Base-by-base conservation (phyloP, 202 grass and related monocot genomes). In the Saccharum hybrid region DNA sequence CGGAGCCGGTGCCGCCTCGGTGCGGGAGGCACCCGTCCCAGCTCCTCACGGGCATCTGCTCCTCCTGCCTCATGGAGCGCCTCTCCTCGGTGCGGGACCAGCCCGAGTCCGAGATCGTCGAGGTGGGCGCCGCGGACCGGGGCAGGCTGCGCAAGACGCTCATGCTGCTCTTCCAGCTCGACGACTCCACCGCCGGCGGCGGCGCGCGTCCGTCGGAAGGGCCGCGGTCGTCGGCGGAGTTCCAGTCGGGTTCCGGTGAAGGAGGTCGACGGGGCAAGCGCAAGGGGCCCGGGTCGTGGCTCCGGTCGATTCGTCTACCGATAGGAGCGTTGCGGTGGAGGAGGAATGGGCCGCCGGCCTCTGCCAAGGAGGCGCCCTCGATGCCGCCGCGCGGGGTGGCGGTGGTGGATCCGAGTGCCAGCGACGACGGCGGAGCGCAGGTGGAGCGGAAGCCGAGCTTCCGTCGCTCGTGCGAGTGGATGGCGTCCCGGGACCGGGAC, bases 41-140 rank as follows among this genome's bases (percentile, higher is more conserved):
- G 87, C 81, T 86, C 45, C 76, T 88, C 82, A 93, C 64, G 42
- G 91, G 94, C 72, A 71, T 97, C 83, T 97, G 94, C 76, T 94
- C 94, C 75, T 76, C 75, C 76, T 97, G 91, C 81, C 88, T 97
- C 85, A 74, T 88, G 60, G 94, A 97, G 82, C 90, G 91, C 87
- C 84, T 98, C 48, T 92, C 93, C 40, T 89, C 87, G 68, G 89
- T 98, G 75, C 77, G 49, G 0, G 49, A 89, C 81, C 85, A 63
- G 63, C 40, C 63, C 70, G 66, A 91, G 81, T 36, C 23, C 63
- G 96, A 98, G 85, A 94, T 95, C 74, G 71, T 92, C 70, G 93
- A 98, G 88, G 72, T 91, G 57, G 36, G 9, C 36, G 2, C 66
- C 16, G 11, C 45, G 28, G 84, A 84, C 64, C 10, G n/a, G 74